Evolutionary conservation across 2,329 filamentous ascomycete species (phyloP), one percentile per base, ranked within the genome.

Genomic region (Coniochaeta prunicola): DNA sequence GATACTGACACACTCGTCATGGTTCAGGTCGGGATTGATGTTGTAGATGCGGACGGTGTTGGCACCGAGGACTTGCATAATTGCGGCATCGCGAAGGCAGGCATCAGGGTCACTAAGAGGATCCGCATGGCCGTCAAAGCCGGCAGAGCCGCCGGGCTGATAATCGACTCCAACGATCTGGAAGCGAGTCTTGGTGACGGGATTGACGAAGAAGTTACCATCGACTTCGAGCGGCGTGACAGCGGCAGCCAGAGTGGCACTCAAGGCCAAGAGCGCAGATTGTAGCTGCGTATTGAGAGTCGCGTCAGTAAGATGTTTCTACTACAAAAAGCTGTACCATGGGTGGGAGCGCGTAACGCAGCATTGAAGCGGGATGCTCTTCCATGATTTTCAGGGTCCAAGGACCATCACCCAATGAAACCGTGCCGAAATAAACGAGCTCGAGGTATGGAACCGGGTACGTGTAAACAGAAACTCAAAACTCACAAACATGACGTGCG

Each of bases 31-130:
- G 31, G 85, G 85, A 70, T 85, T 80, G 61, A 88, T 71, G 75
- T 88, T 88, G 76, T 88, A 88, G n/a, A 87, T 83, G 56, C 86
- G 85, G 67, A 89, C 84, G 61, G 85, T 77, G 74, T 88, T 88
- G 69, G 87, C 76, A 62, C 85, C 84, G 58, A 87, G 76, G 58
- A 77, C 73, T 75, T 89, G 85, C 77, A 87, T 82, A 60, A 88
- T 76, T 33, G 85, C 84, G 50, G 84, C 85, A 77, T 88, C 85
- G 62, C 85, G 81, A 67, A 84, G 72, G 72, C 85, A 88, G 59
- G 78, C 73, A 55, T 80, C 76, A 58, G 74, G 74, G 68, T 87
- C 71, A 67, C 82, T 86, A 34, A 88, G 77, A 33, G 85, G 83
- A 67, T 88, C 85, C 15, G 73, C 69, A 1, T 66, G 65, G 53